Evolutionary conservation across 345 rosid genomes (phyloP), one percentile per base, ranked within the genome.

Genomic region (Linum lewisii): DNA sequence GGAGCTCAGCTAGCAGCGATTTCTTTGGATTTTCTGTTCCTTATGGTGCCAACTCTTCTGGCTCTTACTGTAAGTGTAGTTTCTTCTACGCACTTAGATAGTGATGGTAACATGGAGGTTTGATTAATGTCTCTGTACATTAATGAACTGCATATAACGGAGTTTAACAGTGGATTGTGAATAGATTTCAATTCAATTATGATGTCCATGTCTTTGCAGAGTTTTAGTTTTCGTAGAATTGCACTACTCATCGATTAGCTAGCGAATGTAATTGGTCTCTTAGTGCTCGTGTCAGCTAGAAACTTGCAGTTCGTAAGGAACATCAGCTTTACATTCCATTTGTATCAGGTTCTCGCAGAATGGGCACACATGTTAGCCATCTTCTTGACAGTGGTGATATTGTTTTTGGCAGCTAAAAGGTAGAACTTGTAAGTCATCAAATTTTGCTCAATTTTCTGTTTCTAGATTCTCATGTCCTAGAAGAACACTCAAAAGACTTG

Each of bases 321-420:
- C 7, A 10, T 45, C 38, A 51, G 34, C 18, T 70, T 47, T 54
- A 19, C 57, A 57, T 7, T 5, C 50, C 5, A 34, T 22, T 51
- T 14, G 29, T 60, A 57, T 21, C 73, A 92, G 98, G 86, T 86
- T 78, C 73, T 92, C 14, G 75, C 96, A 20, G 87, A 88, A 51
- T 83, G 93, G 90, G 77, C 66, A 51, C 80, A 75, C 71, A 6
- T 57, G n/a, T 71, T 77, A n/a, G 37, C 73, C 18, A 49, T 81
- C 34, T 64, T 81, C 47, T 45, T 80, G 66, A 51, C 68, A 3
- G 53, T 79, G 58, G 61, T 83, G 59, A 18, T 73, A 60, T 59
- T 74, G 49, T 67, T 64, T 21, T 21, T 78, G 63, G 75, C 75
- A 54, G 70, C 78, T 54, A 80, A 81, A 80, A 92, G 96, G 98